Conservation (phyloP, 345 rosid species). For the Gossypium ekmanianum region DNA sequence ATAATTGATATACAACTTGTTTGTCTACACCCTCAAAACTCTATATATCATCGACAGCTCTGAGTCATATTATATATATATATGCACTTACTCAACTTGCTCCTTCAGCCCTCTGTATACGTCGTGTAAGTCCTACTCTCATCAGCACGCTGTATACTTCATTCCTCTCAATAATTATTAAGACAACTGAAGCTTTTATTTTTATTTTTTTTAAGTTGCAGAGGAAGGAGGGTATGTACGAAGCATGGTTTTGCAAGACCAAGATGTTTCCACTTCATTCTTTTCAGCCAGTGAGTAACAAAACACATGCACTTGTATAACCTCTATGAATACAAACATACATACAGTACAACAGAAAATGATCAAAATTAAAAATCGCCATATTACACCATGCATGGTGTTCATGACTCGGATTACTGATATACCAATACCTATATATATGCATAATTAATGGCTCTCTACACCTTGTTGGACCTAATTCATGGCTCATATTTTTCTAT, state of each 20-base stretch:
- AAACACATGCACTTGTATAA: background rate
- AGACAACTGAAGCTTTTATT: background rate
- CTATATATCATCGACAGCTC: background rate
- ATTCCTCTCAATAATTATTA: background rate
- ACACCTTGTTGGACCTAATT: background rate
- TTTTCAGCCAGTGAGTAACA: conserved; percentile 11
- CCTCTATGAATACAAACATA: background rate
- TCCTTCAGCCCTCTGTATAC: background rate
- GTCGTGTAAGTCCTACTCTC: background rate
- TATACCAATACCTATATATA: background rate
- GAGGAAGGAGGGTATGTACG: background rate
- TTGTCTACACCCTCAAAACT: background rate
- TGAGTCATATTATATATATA: background rate
- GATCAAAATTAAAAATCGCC: background rate
- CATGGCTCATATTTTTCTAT: conserved; percentile 4
- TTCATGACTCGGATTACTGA: background rate
- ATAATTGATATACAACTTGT: background rate
- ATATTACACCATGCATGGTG: background rate
- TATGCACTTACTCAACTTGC: background rate
- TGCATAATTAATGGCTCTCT: background rate
- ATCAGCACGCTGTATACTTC: background rate
- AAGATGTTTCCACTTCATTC: conserved; percentile 6
- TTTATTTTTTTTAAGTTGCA: background rate
- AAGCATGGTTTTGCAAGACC: conserved; percentile 13
- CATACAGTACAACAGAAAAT: background rate